phyloP scores from a whole-genome alignment of 1,284 basidiomycete genomes.

The Moniliella sp. region DNA sequence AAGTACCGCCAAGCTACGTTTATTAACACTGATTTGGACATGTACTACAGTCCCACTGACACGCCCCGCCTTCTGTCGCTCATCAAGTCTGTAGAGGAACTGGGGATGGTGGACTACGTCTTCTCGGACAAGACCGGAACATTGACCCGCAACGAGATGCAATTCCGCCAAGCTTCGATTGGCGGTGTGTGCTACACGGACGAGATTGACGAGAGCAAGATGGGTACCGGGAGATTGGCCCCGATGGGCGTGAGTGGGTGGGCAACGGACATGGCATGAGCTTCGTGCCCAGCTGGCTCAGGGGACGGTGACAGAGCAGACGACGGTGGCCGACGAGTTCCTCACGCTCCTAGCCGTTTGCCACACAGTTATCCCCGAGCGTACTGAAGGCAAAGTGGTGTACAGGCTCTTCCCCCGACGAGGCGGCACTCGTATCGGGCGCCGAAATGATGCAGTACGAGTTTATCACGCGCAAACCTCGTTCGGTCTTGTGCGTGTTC shows the following conservation, averaged over 20 bases:
- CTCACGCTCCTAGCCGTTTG: slow-evolving; percentile 77
- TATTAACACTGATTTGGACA: slow-evolving; percentile 65
- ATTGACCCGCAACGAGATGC: slow-evolving; percentile 87
- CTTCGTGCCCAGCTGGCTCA: neutral
- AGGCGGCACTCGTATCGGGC: slow-evolving; percentile 81
- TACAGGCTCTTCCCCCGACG: slow-evolving; percentile 92
- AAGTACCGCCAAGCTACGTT: slow-evolving; percentile 90
- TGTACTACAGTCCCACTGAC: slow-evolving; percentile 75
- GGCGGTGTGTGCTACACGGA: slow-evolving; percentile 75
- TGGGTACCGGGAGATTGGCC: slow-evolving; percentile 36
- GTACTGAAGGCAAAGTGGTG: slow-evolving; percentile 45
- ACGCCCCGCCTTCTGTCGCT: slow-evolving; percentile 88
- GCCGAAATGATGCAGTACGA: slow-evolving; percentile 78
- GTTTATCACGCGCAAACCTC: slow-evolving; percentile 84
- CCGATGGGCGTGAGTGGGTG: neutral
- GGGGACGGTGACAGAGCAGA: neutral
- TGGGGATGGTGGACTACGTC: slow-evolving; percentile 94
- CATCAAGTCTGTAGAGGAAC: slow-evolving; percentile 90
- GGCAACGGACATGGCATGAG: slow-evolving; percentile 1
- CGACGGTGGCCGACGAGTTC: slow-evolving; percentile 48
- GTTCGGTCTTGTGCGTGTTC: slow-evolving; percentile 66
- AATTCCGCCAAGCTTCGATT: slow-evolving; percentile 75
- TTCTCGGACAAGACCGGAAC: slow-evolving; percentile 98
- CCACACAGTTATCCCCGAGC: slow-evolving; percentile 94
- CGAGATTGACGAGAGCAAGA: slow-evolving; percentile 58